A percentile compares a stretch with the other conserved stretches of the same genome.
Conservation (phyloP, 352 stramenopile species). For the Phytophthora palmivora region DNA sequence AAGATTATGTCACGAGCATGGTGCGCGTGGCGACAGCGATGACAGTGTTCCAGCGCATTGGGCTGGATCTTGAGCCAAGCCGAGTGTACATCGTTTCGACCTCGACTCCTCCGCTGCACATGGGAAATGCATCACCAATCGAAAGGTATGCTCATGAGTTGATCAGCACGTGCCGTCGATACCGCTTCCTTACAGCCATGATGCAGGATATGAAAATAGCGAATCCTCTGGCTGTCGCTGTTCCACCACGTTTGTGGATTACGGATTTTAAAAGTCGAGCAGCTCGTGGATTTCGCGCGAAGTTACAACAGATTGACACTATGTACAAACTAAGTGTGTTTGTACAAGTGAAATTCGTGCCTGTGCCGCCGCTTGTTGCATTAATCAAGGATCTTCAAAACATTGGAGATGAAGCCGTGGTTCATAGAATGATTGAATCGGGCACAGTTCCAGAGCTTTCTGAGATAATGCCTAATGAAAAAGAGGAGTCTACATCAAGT, state of each 20-base stretch:
- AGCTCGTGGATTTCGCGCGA: constrained; percentile 51
- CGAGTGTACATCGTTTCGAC: constrained; percentile 42
- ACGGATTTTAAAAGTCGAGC: constrained; percentile 36
- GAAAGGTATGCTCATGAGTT: constrained; percentile 46
- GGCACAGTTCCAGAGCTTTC: constrained; percentile 36
- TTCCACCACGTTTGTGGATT: constrained; percentile 42
- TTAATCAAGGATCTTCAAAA: constrained; percentile 56
- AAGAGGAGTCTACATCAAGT: neutral
- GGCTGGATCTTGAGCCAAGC: constrained; percentile 35
- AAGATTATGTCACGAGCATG: constrained; percentile 57
- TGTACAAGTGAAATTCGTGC: constrained; percentile 47
- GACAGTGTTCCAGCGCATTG: constrained; percentile 35
- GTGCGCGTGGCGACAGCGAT: constrained; percentile 53
- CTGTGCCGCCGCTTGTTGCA: constrained; percentile 36
- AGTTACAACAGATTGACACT: constrained; percentile 76
- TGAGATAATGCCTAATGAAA: neutral
- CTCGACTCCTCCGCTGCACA: constrained; percentile 3
- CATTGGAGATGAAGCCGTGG: constrained; percentile 33
- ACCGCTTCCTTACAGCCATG: constrained; percentile 50
- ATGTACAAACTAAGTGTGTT: constrained; percentile 61
- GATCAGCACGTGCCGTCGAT: constrained; percentile 46
- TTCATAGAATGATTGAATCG: constrained; percentile 46
- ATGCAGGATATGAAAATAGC: constrained; percentile 51
- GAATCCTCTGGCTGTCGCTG: constrained; percentile 35
- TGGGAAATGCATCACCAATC: constrained; percentile 41